Evolutionary conservation across 2,329 filamentous ascomycete species (phyloP).

Genomic region (Exserohilum turcica): DNA sequence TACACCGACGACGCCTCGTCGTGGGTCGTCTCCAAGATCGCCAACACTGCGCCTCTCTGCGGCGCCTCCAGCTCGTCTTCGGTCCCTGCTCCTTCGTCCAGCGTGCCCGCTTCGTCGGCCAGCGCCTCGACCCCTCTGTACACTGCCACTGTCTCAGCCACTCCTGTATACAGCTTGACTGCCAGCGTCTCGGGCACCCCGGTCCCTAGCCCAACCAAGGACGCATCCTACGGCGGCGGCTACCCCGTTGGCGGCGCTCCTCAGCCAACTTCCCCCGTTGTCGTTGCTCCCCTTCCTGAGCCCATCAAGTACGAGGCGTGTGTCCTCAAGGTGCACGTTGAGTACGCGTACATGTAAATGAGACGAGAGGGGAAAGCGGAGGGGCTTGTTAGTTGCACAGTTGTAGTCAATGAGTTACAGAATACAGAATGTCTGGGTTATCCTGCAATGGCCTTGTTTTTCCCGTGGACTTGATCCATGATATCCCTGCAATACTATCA

Average conservation of each 20-base stretch:
- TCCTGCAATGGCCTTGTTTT: not conserved
- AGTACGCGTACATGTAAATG: slow-evolving; percentile 18
- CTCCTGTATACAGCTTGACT: too few relatives aligned
- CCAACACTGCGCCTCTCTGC: slow-evolving; percentile 2
- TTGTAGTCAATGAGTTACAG: not conserved
- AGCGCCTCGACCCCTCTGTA: too few relatives aligned
- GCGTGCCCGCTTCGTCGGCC: slow-evolving; percentile 4
- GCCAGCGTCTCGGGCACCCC: not conserved
- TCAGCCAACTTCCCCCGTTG: slow-evolving; percentile 15
- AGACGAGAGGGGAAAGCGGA: not conserved
- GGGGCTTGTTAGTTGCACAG: not conserved
- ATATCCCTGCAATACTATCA: too few relatives aligned
- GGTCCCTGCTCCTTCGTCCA: slow-evolving; percentile 1
- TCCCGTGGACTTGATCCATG: too few relatives aligned
- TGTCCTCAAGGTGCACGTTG: slow-evolving; percentile 13
- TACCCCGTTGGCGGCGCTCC: not conserved
- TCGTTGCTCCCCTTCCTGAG: slow-evolving; percentile 14
- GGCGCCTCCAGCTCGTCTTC: slow-evolving; percentile 9
- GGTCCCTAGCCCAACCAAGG: too few relatives aligned
- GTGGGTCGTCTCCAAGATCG: slow-evolving; percentile 28
- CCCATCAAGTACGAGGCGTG: slow-evolving; percentile 18
- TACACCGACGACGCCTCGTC: slow-evolving; percentile 28
- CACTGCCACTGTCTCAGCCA: too few relatives aligned
- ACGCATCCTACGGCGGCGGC: too few relatives aligned
- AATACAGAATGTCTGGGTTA: not conserved